Evolutionary conservation across 352 stramenopile species (phyloP).

Genomic region (Phytopythium vexans): DNA sequence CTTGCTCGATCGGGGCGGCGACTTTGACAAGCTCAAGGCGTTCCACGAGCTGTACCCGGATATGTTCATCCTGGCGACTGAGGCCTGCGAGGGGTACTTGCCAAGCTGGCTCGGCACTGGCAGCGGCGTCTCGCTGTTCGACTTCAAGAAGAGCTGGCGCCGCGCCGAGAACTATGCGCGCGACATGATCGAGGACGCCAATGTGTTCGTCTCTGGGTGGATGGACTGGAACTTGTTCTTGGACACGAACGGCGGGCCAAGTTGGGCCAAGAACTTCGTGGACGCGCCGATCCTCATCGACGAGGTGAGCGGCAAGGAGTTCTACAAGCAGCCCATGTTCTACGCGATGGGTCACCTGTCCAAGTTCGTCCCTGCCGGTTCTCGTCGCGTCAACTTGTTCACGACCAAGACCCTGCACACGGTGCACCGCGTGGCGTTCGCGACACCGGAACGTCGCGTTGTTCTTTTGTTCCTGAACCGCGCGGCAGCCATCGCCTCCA

Average conservation of each 20-base stretch:
- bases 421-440: conserved; percentile 41
- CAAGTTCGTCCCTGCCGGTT: conserved; percentile 51
- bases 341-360: conserved; percentile 75
- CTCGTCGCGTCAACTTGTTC: conserved; percentile 39
- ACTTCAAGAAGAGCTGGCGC: conserved; percentile 48
- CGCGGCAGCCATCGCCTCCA: conserved; percentile 14
- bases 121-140: conserved; percentile 32
- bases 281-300: conserved; percentile 75
- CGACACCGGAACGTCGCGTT: conserved; percentile 38
- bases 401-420: conserved; percentile 24
- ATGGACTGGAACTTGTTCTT: conserved; percentile 89
- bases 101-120: conserved; percentile 41
- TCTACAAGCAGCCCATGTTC: conserved; percentile 86
- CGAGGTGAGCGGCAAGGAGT: conserved; percentile 44
- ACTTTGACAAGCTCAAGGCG: conserved; percentile 45
- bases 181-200: conserved; percentile 86
- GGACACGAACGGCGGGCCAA: conserved; percentile 65
- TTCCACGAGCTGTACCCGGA: conserved; percentile 61
- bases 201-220: conserved; percentile 75
- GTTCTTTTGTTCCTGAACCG: conserved; percentile 47
- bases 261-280: conserved; percentile 64
- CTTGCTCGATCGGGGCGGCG: conserved; percentile 29
- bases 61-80: conserved; percentile 82
- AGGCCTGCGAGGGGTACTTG: conserved; percentile 73
- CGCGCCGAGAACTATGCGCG: conserved; percentile 76